Percentiles rank a stretch among this genome's conserved stretches.
phyloP scores from a whole-genome alignment of 1,139 yeast genomes.

The Starmera stellimalicola region DNA sequence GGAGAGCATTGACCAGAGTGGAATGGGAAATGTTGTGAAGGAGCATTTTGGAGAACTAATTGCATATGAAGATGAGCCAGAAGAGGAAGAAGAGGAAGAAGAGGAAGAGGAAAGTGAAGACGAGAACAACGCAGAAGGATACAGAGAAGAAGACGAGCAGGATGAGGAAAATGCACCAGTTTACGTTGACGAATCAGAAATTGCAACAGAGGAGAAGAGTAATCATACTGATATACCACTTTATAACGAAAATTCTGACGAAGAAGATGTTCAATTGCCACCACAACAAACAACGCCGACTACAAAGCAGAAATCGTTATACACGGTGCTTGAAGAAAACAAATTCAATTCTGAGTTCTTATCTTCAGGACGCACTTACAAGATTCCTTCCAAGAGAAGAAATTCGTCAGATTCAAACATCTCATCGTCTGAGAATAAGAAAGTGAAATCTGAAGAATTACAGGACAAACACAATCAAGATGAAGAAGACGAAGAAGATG shows the following conservation, averaged over 20 bases:
- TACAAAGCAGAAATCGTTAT: conserved; percentile 25
- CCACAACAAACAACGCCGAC: conserved; percentile 9
- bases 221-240: conserved; percentile 15
- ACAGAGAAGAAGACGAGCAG: neutral
- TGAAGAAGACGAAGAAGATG: conserved; percentile 10
- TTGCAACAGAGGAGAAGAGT: conserved; percentile 4
- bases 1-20: conserved; percentile 22
- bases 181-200: neutral
- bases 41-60: conserved; percentile 9
- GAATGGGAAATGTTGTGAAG: conserved; percentile 5
- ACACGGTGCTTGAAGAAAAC: conserved; percentile 32
- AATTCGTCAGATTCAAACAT: conserved; percentile 1
- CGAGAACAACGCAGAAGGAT: neutral
- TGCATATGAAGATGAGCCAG: conserved; percentile 12
- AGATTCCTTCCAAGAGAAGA: conserved; percentile 12
- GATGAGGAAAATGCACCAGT: conserved; percentile 2
- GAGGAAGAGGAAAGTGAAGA: conserved; percentile 5
- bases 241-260: conserved; percentile 8
- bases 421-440: conserved; percentile 9
- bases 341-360: conserved; percentile 19
- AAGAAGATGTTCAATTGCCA: conserved; percentile 10
- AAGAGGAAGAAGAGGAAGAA: conserved; percentile 8
- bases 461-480: conserved; percentile 1
- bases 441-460: conserved; percentile 1
- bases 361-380: conserved; percentile 22